A percentile compares a stretch with the other conserved stretches of the same genome.
Evolutionary conservation across 441 rosid species (phyloP).

Genomic region (Eruca vesicaria): DNA sequence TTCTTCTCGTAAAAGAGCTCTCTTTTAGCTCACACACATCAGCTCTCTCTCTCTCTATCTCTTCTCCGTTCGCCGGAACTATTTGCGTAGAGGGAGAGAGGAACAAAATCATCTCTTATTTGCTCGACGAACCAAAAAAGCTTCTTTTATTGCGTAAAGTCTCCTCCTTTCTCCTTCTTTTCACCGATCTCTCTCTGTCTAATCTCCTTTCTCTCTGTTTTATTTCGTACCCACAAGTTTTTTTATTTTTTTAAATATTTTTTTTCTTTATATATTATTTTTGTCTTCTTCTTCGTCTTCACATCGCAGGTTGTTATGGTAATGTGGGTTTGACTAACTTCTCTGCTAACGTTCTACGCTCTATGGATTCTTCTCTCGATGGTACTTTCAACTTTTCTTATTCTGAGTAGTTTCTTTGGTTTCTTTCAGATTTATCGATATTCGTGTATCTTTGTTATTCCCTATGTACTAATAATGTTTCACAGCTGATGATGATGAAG

Average conservation of each 20-base stretch:
- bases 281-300: neutral
- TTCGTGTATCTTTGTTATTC: slow-evolving; percentile 15
- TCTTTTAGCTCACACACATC: slow-evolving; percentile 17
- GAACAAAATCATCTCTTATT: neutral
- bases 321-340: neutral
- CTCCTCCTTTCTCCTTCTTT: slow-evolving; percentile 3
- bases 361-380: neutral
- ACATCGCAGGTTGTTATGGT: neutral
- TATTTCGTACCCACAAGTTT: neutral
- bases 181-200: neutral
- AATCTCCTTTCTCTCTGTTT: neutral
- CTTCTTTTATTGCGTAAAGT: slow-evolving; percentile 22
- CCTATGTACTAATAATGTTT: neutral
- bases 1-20: neutral
- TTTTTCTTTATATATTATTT: neutral
- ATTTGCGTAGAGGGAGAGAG: slow-evolving; percentile 29
- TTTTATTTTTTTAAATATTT: neutral
- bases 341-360: neutral
- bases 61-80: slow-evolving; percentile 23
- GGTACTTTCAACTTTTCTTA: neutral
- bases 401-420: slow-evolving; percentile 28
- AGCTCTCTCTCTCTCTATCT: slow-evolving; percentile 13
- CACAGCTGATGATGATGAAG: neutral
- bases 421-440: slow-evolving; percentile 29
- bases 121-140: neutral